Percentiles rank a stretch among this genome's conserved stretches.
These are phyloP conservation scores for Pezicula rhizophila DNA, from an alignment of 2,329 filamentous ascomycete genomes.

Conservation along the genomic window DNA sequence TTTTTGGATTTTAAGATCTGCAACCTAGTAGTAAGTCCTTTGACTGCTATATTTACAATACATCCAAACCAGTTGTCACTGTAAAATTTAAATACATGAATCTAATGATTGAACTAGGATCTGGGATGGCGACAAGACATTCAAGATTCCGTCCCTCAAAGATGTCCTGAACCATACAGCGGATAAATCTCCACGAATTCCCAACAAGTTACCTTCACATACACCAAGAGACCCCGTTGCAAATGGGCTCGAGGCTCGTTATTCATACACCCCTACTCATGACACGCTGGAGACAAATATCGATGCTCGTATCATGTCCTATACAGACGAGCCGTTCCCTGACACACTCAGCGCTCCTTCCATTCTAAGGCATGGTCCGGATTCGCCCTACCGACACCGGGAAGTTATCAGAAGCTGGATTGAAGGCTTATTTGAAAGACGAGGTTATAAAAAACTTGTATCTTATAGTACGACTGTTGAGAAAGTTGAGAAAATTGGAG, in stretches of 20 bases:
- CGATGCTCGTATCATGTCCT: constrained; percentile 49
- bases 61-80: background rate
- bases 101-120: background rate
- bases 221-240: constrained; percentile 42
- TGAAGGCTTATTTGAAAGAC: constrained; percentile 41
- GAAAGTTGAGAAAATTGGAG: constrained; percentile 38
- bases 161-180: background rate
- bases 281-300: constrained; percentile 58
- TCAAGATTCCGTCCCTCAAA: background rate
- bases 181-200: background rate
- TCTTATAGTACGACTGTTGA: constrained; percentile 56
- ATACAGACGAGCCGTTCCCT: constrained; percentile 47
- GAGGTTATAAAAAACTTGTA: constrained; percentile 44
- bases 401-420: constrained; percentile 48
- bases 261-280: constrained; percentile 41
- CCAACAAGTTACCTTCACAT: constrained; percentile 33
- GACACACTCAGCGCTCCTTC: constrained; percentile 32
- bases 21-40: no score
- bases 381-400: constrained; percentile 56
- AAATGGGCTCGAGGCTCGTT: background rate
- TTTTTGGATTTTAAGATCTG: background rate
- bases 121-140: background rate
- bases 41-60: background rate
- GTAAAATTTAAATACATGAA: background rate
- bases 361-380: constrained; percentile 41